Base-by-base conservation (phyloP, 2,329 filamentous ascomycete species). In the Cordyceps cicadae region DNA sequence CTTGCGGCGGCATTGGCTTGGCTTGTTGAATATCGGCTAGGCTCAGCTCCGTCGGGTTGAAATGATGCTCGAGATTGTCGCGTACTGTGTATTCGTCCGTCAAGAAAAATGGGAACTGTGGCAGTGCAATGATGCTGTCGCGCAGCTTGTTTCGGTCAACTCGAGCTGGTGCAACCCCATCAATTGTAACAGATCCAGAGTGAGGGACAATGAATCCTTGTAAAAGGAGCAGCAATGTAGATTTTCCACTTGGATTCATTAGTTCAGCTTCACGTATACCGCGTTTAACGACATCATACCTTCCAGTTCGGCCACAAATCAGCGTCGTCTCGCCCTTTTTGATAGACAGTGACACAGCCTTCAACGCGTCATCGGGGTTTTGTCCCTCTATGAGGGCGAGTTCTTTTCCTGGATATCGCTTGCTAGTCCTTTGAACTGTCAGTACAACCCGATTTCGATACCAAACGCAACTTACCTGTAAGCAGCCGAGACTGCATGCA, bases 1-100 rank as follows among this genome's bases (percentile, higher is more conserved):
- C 57, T 43, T 60, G 57, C 8, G 1, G 6, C 8, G 17, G 0
- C n/a, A 46, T 41, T 19, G 34, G 45, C n/a, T 32, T 50, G 24
- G 19, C 26, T 17, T 19, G 37, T 24, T 46, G 24, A 11, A 48
- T 48, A 21, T 34, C 43, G 9, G 26, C 17, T 15, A 55, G 12
- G 26, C 41, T 55, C 24, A 48, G 19, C 5, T 55, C 54, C 14
- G 54, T 29, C 12, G 43, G 4, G 41, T n/a, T 51, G 26, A 51
- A 51, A 37, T 59, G 56, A 37, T 59, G 39, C 46, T 59, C 56
- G 1, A 59, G 56, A 46, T 59, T 59, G 21, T 59, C 48, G 48
- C 56, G 56, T 9, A 59, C 24, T 24, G 48, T 59, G 56, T 52
- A 59, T 11, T 53, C 56, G 15, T 48, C 32, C 12, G 56, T 45